Base-by-base conservation (phyloP, 352 stramenopile species). In the Pythium pyrilobum region DNA sequence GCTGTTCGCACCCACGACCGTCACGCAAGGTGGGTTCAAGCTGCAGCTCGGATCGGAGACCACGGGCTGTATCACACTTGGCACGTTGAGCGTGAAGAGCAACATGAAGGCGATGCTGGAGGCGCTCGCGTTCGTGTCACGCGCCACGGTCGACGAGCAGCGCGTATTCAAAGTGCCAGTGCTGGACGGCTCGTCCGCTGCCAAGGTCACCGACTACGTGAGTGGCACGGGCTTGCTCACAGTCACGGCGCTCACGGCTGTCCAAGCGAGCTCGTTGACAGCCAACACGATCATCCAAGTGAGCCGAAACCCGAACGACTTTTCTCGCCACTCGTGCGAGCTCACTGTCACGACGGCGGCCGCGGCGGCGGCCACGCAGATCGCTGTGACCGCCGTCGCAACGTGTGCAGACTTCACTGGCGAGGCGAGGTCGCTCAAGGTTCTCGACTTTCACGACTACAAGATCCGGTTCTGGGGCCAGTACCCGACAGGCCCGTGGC, bases 291-390 rank as follows among this genome's bases (percentile, higher is more conserved):
- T 90, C 16, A 75, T 92, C 21, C 73, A 73, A 58, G 77, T 89
- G n/a, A 85, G 75, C 37, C 79, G 76, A 6, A 90, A 87, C 50
- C 73, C 77, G 24, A 84, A 87, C 45, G 72, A 89, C 45, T 77
- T 87, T 44, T 74, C 65, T 7, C 73, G 67, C 29, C 66, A 89
- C 33, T 77, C 70, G 1, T 92, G 81, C 8, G 74, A 85, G 58
- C 78, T 92, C 52, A 39, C 54, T 1, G 58, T 88, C 4, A 38
- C 56, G 2, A 28, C 55, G 1, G 32, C 46, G 6, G 45, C 72
- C 13, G 32, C 42, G 1, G 24, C 52, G 16, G 45, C 51, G 13
- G 64, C 28, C 16, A 71, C 55, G 4, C 48, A 45, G 1, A 51
- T 91, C 24, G 38, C 41, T n/a, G 80, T 87, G 10, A 59, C 53